Evolutionary conservation across 139 green algal genomes (phyloP).

Genomic region (Chara braunii): DNA sequence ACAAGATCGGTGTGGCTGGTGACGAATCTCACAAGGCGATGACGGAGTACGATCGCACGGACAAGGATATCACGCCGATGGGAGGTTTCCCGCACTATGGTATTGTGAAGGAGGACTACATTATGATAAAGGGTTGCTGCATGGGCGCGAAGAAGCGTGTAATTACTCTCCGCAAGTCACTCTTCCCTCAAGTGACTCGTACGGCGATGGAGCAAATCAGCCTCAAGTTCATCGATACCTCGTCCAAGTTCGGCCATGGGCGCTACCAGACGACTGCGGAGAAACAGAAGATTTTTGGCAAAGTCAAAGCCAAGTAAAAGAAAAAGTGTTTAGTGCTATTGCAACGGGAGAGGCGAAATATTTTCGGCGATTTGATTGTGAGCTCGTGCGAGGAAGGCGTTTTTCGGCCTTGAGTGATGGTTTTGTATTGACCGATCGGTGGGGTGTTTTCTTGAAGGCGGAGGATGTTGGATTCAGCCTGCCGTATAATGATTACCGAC

Average conservation of each 20-base stretch:
- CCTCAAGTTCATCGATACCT: constrained; percentile 97
- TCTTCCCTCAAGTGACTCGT: constrained; percentile 76
- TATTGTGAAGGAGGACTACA: constrained; percentile 89
- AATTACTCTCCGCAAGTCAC: constrained; percentile 86
- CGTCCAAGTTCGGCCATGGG: constrained; percentile 96
- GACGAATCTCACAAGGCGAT: constrained; percentile 61
- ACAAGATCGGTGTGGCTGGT: constrained; percentile 93
- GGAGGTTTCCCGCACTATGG: constrained; percentile 99
- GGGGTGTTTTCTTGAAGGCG: too few relatives aligned
- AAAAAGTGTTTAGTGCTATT: too few relatives aligned
- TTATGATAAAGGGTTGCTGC: constrained; percentile 92
- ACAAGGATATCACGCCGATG: constrained; percentile 99
- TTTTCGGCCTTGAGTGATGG: too few relatives aligned
- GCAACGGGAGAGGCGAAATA: too few relatives aligned
- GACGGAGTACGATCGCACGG: constrained; percentile 91
- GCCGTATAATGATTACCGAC: too few relatives aligned
- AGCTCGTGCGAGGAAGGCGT: too few relatives aligned
- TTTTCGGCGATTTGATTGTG: too few relatives aligned
- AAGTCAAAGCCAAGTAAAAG: constrained; percentile 59
- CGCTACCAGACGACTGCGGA: constrained; percentile 98
- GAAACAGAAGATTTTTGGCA: constrained; percentile 72
- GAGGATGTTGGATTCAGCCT: too few relatives aligned
- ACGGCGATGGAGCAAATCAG: constrained; percentile 89
- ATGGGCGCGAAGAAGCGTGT: constrained; percentile 89
- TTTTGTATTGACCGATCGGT: too few relatives aligned